Conservation (phyloP, 2,329 filamentous ascomycete species). For the Apiospora saccharicola region DNA sequence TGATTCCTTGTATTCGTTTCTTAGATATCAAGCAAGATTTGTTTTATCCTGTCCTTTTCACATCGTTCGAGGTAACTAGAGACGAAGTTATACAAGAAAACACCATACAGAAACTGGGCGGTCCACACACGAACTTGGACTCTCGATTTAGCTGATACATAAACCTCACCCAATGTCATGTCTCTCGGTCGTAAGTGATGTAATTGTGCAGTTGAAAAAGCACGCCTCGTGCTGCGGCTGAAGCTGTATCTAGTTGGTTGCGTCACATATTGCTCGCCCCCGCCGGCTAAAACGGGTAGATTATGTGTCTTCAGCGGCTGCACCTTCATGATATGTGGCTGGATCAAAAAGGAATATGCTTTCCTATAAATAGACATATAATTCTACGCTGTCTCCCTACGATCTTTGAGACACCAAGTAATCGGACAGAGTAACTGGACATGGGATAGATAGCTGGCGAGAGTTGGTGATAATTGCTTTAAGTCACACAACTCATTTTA, state of each 20-base stretch:
- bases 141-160: not conserved
- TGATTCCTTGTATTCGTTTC: not conserved
- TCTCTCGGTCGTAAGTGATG: not conserved
- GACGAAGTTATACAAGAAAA: not conserved
- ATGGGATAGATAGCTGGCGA: no score
- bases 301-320: not conserved
- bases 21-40: not conserved
- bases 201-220: not conserved
- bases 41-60: not conserved
- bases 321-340: no score
- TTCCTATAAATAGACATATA: no score
- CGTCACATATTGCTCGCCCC: not conserved
- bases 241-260: not conserved
- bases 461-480: no score
- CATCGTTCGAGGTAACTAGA: not conserved
- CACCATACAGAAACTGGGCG: not conserved
- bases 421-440: no score
- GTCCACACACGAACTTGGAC: not conserved
- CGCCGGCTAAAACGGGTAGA: not conserved
- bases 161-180: not conserved
- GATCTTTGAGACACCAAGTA: not conserved
- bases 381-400: no score
- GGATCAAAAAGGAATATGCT: no score
- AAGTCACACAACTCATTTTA: no score
- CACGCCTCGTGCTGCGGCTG: conserved; percentile 1